phyloP scores from a whole-genome alignment of 2,329 filamentous ascomycete genomes.

The Colletotrichum sp. region DNA sequence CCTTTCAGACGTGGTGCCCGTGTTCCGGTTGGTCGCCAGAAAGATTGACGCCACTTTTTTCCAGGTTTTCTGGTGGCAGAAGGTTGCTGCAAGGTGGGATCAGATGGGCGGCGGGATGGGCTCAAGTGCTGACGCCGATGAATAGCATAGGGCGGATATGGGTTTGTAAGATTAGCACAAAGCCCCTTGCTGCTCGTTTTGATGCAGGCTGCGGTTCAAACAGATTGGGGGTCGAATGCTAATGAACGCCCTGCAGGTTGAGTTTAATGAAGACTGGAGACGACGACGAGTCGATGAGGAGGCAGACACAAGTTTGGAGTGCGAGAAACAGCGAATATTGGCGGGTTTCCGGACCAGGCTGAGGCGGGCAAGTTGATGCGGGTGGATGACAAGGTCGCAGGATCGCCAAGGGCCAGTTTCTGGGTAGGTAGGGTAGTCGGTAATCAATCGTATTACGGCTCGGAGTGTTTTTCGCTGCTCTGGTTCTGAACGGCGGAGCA shows the following conservation, averaged over 20 bases:
- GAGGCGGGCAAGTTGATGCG: not conserved
- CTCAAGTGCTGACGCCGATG: not conserved
- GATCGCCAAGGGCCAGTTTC: not conserved
- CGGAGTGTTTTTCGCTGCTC: not conserved
- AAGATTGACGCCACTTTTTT: slow-evolving; percentile 9
- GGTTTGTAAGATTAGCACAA: slow-evolving; percentile 6
- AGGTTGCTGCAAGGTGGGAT: not conserved
- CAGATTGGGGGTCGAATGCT: not conserved
- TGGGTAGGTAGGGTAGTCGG: not conserved
- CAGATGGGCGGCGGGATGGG: not conserved
- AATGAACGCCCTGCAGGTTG: not conserved
- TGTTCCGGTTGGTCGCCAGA: slow-evolving; percentile 1
- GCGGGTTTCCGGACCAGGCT: not conserved
- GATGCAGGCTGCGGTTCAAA: slow-evolving; percentile 7
- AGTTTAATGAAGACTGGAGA: slow-evolving; percentile 19
- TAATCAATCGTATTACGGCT: not conserved
- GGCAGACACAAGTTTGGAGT: not conserved
- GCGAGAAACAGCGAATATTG: not conserved
- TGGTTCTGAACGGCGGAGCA: not conserved
- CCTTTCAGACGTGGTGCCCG: not conserved
- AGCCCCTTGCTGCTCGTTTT: not conserved
- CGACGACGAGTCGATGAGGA: not conserved
- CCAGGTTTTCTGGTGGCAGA: not conserved
- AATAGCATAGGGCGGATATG: not conserved
- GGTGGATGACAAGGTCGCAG: not conserved